Conservation (phyloP, 352 stramenopile genomes). For the Globisporangium radiosum region DNA sequence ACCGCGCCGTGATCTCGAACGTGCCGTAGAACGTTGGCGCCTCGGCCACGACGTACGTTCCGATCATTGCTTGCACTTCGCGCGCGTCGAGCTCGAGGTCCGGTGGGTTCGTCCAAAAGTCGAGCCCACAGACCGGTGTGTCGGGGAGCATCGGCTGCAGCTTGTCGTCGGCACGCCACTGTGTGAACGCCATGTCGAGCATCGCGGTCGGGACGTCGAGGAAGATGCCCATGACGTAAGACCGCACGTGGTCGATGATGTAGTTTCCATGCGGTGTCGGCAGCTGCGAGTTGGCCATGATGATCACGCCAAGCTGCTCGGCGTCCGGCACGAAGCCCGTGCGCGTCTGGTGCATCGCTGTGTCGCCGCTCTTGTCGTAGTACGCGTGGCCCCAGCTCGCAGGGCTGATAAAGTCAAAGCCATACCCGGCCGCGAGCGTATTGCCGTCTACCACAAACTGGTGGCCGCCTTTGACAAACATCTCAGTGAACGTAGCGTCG, state of each 20-base stretch:
- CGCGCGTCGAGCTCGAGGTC: constrained; percentile 17
- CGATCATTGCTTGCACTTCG: constrained; percentile 28
- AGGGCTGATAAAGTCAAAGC: constrained; percentile 49
- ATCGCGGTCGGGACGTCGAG: constrained; percentile 50
- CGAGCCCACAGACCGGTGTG: constrained; percentile 25
- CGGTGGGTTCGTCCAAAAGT: constrained; percentile 38
- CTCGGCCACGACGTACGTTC: constrained; percentile 29
- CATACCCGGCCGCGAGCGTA: constrained; percentile 51
- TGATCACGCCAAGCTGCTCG: constrained; percentile 41
- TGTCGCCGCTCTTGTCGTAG: constrained; percentile 64
- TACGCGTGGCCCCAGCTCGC: constrained; percentile 61
- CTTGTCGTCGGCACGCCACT: constrained; percentile 29
- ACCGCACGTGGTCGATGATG: constrained; percentile 50
- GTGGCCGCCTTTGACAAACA: constrained; percentile 36
- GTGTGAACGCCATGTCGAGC: constrained; percentile 33
- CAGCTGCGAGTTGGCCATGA: constrained; percentile 56
- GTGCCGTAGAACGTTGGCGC: constrained; percentile 34
- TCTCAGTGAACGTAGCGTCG: constrained; percentile 24
- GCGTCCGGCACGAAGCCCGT: constrained; percentile 39
- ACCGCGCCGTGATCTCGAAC: constrained; percentile 16
- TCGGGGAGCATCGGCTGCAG: constrained; percentile 24
- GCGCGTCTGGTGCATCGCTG: constrained; percentile 39
- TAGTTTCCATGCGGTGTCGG: constrained; percentile 28
- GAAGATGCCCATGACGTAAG: constrained; percentile 63
- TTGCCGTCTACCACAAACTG: constrained; percentile 42